Base-by-base conservation (phyloP, 768 basidiomycete genomes). In the Zangia roseola region DNA sequence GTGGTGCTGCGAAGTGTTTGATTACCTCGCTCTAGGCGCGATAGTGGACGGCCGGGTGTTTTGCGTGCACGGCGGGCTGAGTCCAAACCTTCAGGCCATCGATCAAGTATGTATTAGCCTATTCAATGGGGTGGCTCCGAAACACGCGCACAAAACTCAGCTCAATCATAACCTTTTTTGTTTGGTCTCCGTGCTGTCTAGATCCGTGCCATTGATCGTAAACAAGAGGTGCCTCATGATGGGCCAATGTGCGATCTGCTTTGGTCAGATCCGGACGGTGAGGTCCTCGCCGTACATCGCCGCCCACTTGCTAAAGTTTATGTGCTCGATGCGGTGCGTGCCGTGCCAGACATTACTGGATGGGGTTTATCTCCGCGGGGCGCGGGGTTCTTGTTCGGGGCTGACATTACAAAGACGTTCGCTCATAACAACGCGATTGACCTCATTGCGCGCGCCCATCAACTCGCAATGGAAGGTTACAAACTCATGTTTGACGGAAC, bases 191-290 rank as follows among this genome's bases (percentile, higher is more conserved):
- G 45, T 30, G 19, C 38, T 39, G n/a, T 52, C 44, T 66, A 90
- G 94, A 97, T 98, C 58, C 88, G 95, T 43, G 79, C 85, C 31
- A 95, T 98, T 59, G 94, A 97, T 74, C 74, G 95, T 28, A 94
- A 94, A 68, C 93, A 95, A 68, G 95, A 98, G 65, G 95, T 98
- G 20, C 95, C 95, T 23, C 95, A 98, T 67, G 95, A 98, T 64
- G 95, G 95, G 12, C 86, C 94, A 8, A 97, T 98, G 95, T 98
- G 95, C 63, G 95, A 98, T 71, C 75, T 98, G 2, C 75, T 98
- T n/a, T 98, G 95, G 95, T 97, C 94, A 50, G 95, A 98, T 74
- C 95, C 95, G 38, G 95, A 98, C 68, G 94, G 94, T 94, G 47
- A 56, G 64, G 57, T 36, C 44, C 50, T 25, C 24, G 16, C 43